Percentiles rank a stretch among this genome's conserved stretches.
Evolutionary conservation across 140 eudicot species (phyloP).

Genomic region (Flaveria floridana): DNA sequence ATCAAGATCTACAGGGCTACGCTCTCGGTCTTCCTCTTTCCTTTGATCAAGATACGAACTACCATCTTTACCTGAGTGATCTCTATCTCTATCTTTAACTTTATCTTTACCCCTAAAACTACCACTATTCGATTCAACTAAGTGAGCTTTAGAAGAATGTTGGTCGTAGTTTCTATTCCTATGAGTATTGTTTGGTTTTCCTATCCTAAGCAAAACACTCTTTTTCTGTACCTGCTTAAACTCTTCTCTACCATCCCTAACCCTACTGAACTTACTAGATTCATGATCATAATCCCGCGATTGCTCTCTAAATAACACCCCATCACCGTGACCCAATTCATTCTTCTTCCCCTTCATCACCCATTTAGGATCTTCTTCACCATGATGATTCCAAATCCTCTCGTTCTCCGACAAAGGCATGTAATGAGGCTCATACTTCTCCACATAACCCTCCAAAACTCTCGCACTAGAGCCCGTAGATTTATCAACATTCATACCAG

Average conservation of each 20-base stretch:
- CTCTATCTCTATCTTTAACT: constrained; percentile 43
- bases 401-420: constrained; percentile 16
- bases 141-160: constrained; percentile 21
- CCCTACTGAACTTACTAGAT: constrained; percentile 36
- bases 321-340: constrained; percentile 4
- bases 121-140: constrained; percentile 31
- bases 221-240: constrained; percentile 56
- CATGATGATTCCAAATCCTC: constrained; percentile 34
- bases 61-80: constrained; percentile 35
- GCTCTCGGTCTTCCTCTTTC: constrained; percentile 42
- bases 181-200: constrained; percentile 38
- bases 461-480: constrained; percentile 1
- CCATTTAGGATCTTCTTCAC: constrained; percentile 42
- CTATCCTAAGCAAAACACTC: constrained; percentile 70
- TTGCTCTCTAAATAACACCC: too few relatives aligned
- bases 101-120: constrained; percentile 52
- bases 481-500: constrained; percentile 9
- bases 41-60: constrained; percentile 20
- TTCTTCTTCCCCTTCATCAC: constrained; percentile 31
- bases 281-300: constrained; percentile 16
- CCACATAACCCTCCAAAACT: constrained; percentile 24
- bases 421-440: constrained; percentile 32
- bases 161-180: constrained; percentile 45
- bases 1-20: constrained; percentile 69
- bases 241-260: constrained; percentile 51